Evolutionary conservation across 805 yeast genomes (phyloP), one percentile per base, ranked within the genome.

Genomic region (Yamadazyma sp.): DNA sequence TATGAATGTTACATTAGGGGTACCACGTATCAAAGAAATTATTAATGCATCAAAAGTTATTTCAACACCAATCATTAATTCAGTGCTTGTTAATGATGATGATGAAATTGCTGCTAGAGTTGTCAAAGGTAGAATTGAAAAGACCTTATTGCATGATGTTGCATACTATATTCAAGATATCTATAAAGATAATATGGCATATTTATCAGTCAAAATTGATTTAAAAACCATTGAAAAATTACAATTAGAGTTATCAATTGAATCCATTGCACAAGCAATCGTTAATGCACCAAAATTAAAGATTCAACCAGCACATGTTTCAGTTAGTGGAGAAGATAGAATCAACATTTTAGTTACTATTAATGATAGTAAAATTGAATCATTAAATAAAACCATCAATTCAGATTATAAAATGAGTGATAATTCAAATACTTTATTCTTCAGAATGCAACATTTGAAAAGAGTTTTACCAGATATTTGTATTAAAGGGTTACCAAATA

Each of bases 71-170:
- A 93, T 93, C 56, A 93, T 93, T 56, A 88, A 91, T 48, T 95
- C 97, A 2, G 88, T 84, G 7, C 70, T 93, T 47, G 98, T 89
- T 5, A 93, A 93, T 53, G 89, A 86, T 51, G 78, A 80, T 10
- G 98, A 93, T 60, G 98, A 91, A 65, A 83, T 95, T 56, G 97
- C 98, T 19, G 98, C 98, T 0, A 80, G 99, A 62, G 96, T 94
- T 48, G 98, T 93, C 21, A 93, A 93, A 65, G 99, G 99, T 35
- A 77, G 99, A 55, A 77, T 93, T 37, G 99, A 93, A 56, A 93
- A 91, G 67, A 93, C 98, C 0, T 61, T 82, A 35, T 64, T 93
- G 42, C 79, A 81, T 43, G 98, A 94, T 56, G 82, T 93, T 45
- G 87, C 94, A 4, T 85, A 62, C 55, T 88, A 78, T 59, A 85